These are phyloP conservation scores for Psidium guajava DNA, from an alignment of 345 rosid genomes.

Conservation along the genomic window DNA sequence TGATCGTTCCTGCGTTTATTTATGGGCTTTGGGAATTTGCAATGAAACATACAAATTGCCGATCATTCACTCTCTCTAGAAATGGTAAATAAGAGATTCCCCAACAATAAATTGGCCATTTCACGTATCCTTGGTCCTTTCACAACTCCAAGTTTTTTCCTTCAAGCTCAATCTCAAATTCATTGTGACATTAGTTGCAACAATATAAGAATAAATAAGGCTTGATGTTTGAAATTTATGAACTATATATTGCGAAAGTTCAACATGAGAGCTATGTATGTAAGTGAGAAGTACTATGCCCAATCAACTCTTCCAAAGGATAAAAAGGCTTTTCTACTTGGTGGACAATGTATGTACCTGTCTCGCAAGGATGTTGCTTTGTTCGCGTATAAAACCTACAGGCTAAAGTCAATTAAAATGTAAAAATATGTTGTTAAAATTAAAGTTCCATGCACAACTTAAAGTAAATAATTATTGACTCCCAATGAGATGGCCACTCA, in stretches of 20 bases:
- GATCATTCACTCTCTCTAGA: not conserved
- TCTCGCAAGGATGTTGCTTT: constrained; percentile 68
- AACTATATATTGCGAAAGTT: not conserved
- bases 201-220: not conserved
- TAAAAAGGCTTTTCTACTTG: not conserved
- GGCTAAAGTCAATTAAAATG: constrained; percentile 38
- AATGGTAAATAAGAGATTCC: not conserved
- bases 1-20: not conserved
- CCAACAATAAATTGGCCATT: not conserved
- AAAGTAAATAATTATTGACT: not conserved
- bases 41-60: not conserved
- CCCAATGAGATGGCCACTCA: constrained; percentile 18
- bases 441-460: not conserved
- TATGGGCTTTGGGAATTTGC: not conserved
- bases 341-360: constrained; percentile 33
- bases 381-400: constrained; percentile 76
- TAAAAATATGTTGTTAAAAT: not conserved
- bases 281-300: not conserved
- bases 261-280: not conserved
- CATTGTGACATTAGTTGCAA: not conserved
- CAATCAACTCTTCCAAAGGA: not conserved
- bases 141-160: not conserved
- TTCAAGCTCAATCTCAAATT: not conserved
- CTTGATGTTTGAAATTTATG: not conserved
- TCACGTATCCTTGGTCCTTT: not conserved